phyloP scores from a whole-genome alignment of 345 rosid genomes.

The Salix udensis region DNA sequence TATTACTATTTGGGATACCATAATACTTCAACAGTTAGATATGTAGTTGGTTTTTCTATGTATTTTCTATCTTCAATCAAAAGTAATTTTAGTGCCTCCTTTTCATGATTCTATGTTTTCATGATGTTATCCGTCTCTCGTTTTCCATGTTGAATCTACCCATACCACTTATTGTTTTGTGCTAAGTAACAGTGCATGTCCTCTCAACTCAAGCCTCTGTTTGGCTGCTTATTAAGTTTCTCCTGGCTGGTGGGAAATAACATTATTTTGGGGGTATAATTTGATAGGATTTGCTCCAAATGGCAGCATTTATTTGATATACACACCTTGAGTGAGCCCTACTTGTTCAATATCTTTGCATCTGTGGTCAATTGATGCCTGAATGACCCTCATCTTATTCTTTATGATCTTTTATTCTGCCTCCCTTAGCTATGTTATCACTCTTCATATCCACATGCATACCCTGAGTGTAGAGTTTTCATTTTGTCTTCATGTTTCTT shows the following conservation, averaged over 20 bases:
- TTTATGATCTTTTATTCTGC: background rate
- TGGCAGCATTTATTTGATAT: background rate
- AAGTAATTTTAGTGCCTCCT: background rate
- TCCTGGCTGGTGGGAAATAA: background rate
- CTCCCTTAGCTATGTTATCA: background rate
- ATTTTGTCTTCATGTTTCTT: slow-evolving; percentile 3
- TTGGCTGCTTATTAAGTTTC: background rate
- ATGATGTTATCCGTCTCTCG: background rate
- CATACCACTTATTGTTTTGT: background rate
- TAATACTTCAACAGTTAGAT: too few relatives aligned
- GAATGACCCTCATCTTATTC: background rate
- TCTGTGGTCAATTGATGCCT: background rate
- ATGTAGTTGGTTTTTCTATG: background rate
- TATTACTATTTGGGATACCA: too few relatives aligned
- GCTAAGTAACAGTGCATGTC: background rate
- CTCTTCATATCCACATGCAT: background rate
- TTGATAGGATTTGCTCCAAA: background rate
- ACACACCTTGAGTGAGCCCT: background rate
- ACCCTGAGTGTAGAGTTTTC: background rate
- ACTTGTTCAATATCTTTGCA: background rate
- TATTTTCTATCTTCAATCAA: background rate
- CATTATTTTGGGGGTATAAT: background rate
- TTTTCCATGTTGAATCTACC: background rate
- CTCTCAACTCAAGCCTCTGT: background rate
- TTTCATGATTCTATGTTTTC: background rate